A percentile compares a stretch with the other conserved stretches of the same genome.
phyloP scores from a whole-genome alignment of 164 flowering plant genomes.

The Buxus sempervirens region DNA sequence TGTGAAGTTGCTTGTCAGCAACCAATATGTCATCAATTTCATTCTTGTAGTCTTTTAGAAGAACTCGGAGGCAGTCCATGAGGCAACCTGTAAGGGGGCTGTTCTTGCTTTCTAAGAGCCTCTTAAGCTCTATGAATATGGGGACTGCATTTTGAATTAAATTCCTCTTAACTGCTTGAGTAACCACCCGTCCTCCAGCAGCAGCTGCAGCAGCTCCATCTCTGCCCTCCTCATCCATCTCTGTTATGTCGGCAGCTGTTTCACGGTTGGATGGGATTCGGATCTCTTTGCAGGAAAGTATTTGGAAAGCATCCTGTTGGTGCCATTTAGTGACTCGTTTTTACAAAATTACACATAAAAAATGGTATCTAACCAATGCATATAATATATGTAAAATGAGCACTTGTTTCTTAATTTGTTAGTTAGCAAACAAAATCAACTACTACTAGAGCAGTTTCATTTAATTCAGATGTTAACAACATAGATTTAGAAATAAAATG shows the following conservation, averaged over 20 bases:
- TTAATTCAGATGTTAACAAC: too few relatives aligned
- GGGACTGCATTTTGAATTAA: slow-evolving; percentile 90
- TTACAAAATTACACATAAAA: background rate
- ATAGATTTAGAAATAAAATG: too few relatives aligned
- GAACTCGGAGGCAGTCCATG: slow-evolving; percentile 89
- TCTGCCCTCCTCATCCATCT: slow-evolving; percentile 63
- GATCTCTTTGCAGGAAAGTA: slow-evolving; percentile 89
- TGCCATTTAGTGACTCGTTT: background rate
- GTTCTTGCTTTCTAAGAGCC: slow-evolving; percentile 79
- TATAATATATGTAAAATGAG: background rate
- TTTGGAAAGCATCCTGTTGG: slow-evolving; percentile 76
- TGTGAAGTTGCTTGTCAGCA: slow-evolving; percentile 90
- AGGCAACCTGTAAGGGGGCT: slow-evolving; percentile 89
- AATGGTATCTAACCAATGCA: background rate
- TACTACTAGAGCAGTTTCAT: too few relatives aligned
- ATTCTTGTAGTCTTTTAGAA: slow-evolving; percentile 90
- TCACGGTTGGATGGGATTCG: slow-evolving; percentile 58
- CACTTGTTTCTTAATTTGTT: background rate
- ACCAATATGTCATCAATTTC: slow-evolving; percentile 90
- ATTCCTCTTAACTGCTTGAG: slow-evolving; percentile 79
- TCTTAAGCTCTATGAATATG: slow-evolving; percentile 87
- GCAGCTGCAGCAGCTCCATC: slow-evolving; percentile 44
- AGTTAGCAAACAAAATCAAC: too few relatives aligned
- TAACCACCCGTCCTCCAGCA: slow-evolving; percentile 63
- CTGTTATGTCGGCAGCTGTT: slow-evolving; percentile 51